These are phyloP conservation scores for Austroboletus novae-zelandiae DNA, from an alignment of 1,284 basidiomycete species.

Conservation along the genomic window DNA sequence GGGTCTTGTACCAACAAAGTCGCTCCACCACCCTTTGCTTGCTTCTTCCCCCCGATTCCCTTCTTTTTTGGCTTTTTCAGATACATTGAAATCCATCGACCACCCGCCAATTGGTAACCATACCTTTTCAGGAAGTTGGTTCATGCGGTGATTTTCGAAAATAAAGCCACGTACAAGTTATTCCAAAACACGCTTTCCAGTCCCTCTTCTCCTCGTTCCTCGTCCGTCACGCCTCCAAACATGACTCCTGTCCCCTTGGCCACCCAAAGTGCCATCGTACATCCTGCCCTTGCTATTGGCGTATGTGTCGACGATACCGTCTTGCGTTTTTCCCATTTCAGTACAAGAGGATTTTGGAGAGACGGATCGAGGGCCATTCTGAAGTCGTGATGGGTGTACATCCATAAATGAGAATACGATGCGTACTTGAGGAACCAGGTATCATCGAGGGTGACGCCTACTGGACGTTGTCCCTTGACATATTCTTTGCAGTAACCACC, in stretches of 20 bases:
- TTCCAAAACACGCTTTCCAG: conserved; percentile 86
- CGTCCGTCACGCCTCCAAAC: conserved; percentile 92
- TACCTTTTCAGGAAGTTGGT: conserved; percentile 45
- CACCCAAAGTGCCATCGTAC: conserved; percentile 82
- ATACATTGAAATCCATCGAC: conserved; percentile 78
- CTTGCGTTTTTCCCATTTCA: conserved; percentile 88
- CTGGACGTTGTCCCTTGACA: conserved; percentile 79
- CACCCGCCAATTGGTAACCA: conserved; percentile 82
- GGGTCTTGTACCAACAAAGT: not conserved
- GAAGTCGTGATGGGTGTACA: not conserved
- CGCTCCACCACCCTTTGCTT: conserved; percentile 8
- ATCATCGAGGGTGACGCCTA: conserved; percentile 88
- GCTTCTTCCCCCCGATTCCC: conserved; percentile 44
- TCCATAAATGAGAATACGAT: not conserved
- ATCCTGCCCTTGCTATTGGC: conserved; percentile 72
- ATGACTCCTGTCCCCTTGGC: conserved; percentile 71
- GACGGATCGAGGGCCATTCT: conserved; percentile 38
- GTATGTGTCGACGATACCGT: conserved; percentile 47
- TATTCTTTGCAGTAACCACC: conserved; percentile 94
- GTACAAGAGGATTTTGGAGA: conserved; percentile 40
- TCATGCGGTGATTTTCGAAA: not conserved
- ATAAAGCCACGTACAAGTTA: conserved; percentile 48
- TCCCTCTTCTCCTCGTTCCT: conserved; percentile 84
- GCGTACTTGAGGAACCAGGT: conserved; percentile 84
- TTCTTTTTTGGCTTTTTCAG: conserved; percentile 66